These are phyloP conservation scores for Tulasnella sp. DNA, from an alignment of 768 basidiomycete genomes.

Conservation along the genomic window DNA sequence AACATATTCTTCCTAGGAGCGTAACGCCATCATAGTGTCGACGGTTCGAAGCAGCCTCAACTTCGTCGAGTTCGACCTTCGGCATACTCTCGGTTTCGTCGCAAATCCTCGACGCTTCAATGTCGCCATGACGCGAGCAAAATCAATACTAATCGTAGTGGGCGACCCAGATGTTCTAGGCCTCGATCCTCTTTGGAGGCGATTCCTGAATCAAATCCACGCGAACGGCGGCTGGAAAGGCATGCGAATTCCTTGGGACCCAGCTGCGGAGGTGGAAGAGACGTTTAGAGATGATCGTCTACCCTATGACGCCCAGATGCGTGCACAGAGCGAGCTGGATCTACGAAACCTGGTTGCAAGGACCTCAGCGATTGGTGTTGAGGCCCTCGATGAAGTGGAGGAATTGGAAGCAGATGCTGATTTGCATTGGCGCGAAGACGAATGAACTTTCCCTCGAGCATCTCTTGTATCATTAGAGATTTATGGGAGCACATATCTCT, in stretches of 20 bases:
- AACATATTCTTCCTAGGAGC: neutral
- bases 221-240: conserved; percentile 48
- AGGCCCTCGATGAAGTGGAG: conserved; percentile 4
- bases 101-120: conserved; percentile 11
- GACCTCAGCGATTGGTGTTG: neutral
- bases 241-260: conserved; percentile 11
- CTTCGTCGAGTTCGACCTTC: neutral
- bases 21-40: conserved; percentile 4
- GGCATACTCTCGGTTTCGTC: conserved; percentile 9
- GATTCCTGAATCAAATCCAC: conserved; percentile 52
- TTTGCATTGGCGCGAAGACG: conserved; percentile 38
- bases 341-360: conserved; percentile 11
- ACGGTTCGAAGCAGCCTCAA: conserved; percentile 5
- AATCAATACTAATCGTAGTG: conserved; percentile 54
- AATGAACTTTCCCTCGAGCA: neutral
- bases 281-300: neutral
- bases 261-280: neutral
- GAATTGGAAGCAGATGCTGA: conserved; percentile 34
- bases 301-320: neutral
- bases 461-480: too few relatives aligned
- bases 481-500: too few relatives aligned
- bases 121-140: conserved; percentile 59
- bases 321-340: neutral
- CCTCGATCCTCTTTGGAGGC: conserved; percentile 52
- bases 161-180: conserved; percentile 53